Conservation (phyloP, 495 filamentous ascomycete species). For the Clavariopsis aquatica region DNA sequence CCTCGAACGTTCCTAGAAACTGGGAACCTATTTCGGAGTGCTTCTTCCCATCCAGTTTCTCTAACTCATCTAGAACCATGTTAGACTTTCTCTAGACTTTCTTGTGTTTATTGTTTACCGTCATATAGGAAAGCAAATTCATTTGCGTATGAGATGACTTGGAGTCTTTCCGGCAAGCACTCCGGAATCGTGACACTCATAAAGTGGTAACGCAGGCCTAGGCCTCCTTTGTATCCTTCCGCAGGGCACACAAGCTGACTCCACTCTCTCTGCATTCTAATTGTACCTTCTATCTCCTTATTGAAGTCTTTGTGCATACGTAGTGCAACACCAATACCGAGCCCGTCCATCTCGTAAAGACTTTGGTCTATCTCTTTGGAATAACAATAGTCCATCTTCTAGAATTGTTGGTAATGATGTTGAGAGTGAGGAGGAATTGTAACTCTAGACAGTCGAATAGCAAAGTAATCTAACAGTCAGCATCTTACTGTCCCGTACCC, state of each 20-base stretch:
- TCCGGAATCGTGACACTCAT: slow-evolving; percentile 42
- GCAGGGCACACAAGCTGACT: slow-evolving; percentile 38
- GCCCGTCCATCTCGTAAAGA: background rate
- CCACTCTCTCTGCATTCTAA: slow-evolving; percentile 43
- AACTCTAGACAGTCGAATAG: too few relatives aligned
- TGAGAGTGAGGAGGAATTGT: too few relatives aligned
- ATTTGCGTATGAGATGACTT: slow-evolving; percentile 48
- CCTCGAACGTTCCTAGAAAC: too few relatives aligned
- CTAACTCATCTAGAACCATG: slow-evolving; percentile 12
- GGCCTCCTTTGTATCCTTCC: slow-evolving; percentile 35
- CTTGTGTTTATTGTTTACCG: slow-evolving; percentile 35
- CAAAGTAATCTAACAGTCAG: too few relatives aligned
- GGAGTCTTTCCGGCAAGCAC: slow-evolving; percentile 48
- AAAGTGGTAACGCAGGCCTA: slow-evolving; percentile 38
- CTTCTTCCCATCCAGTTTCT: background rate
- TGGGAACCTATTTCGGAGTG: too few relatives aligned
- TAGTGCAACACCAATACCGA: background rate
- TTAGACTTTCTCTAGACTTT: background rate
- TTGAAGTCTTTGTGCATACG: slow-evolving; percentile 8
- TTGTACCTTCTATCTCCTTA: slow-evolving; percentile 34
- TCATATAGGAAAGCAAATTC: slow-evolving; percentile 52
- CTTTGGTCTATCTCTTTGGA: background rate
- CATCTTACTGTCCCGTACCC: too few relatives aligned
- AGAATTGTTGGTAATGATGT: too few relatives aligned
- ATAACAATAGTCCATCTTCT: slow-evolving; percentile 14